Base-by-base conservation (phyloP, 2,329 filamentous ascomycete species). In the Dactylella cylindrospora region DNA sequence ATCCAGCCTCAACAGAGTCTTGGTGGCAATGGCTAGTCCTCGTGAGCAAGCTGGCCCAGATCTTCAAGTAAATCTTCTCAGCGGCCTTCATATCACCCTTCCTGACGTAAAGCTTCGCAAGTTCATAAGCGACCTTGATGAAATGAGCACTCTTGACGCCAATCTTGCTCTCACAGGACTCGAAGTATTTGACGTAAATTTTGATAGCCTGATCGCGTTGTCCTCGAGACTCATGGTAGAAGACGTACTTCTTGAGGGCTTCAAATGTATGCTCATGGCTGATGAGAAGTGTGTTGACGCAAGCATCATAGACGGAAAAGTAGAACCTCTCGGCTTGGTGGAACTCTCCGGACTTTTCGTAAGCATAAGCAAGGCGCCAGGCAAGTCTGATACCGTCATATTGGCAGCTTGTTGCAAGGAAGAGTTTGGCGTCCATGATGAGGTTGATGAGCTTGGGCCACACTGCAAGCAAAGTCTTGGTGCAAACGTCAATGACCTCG, bases 11-110 rank as follows among this genome's bases (percentile, higher is more conserved):
- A 33, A 51, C 15, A 17, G 47, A 51, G 13, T 38, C 47, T 35
- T 51, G 47, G 19, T 26, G 35, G 36, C 47, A 51, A 19, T 51
- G 46, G 13, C n/a, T 20, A 6, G 36, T 33, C 28, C 28, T 29
- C 2, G 43, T 20, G n/a, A 51, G 47, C n/a, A 35, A 51, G 19
- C 47, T 38, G 12, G 33, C 12, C 47, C 47, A 51, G 9, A 51
- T 51, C 28, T 41, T 32, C 19, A 51, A 19, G 28, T 51, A 51
- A 15, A 51, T 51, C 17, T 51, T 51, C 15, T 51, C 47, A n/a
- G 47, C 47, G 1, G 36, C 17, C 20, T 23, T 41, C 1, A 25
- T 32, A 10, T 51, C 31, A 10, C 36, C 36, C 7, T 41, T 25
- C 20, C 47, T 26, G 15, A 41, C 25, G 19, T 51, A 51, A 13